Evolutionary conservation across 176 grass and related monocot species (phyloP), one percentile per base, ranked within the genome.

Genomic region (Musa troglodytarum): DNA sequence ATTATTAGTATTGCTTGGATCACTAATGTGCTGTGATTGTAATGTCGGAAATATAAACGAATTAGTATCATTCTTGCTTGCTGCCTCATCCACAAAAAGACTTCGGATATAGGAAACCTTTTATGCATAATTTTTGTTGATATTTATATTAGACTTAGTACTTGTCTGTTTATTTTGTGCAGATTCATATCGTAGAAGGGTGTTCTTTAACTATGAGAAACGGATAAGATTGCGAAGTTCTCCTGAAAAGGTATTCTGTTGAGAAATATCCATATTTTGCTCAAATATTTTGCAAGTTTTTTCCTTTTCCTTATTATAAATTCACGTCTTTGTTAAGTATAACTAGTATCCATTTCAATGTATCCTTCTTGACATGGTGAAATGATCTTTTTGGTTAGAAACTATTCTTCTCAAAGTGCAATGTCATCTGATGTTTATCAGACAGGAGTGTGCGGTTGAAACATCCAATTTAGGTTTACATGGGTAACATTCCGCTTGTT

Each of bases 161-260:
- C 6, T 11, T 65, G 23, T 2, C 49, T 70, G 9, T 70, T 50
- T 70, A 70, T 59, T 21, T 29, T 17, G 49, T 34, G 28, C 79
- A 97, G 93, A 97, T 23, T 90, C 89, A 8, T 93, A 85, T 78
- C 88, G 94, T 28, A 93, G 58, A 83, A 91, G 78, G 76, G 90
- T 98, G 10, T 98, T 98, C 72, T 98, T 98, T n/a, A 98, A 98
- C 63, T 98, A 98, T 67, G 95, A 98, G 82, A 98, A 91, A 76
- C 34, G 95, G 70, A 89, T 98, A 54, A 87, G 95, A 65, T 75
- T 98, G 53, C 84, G 70, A 50, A 98, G 95, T 25, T 73, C 88
- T 70, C 95, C 90, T 54, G 95, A 94, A 86, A 98, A 98, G 95
- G 95, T 98, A 63, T 75, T 53, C 43, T 13, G 20, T 49, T 17